phyloP scores from a whole-genome alignment of 257 asterid genomes.

The Oldenlandia corymbosa region DNA sequence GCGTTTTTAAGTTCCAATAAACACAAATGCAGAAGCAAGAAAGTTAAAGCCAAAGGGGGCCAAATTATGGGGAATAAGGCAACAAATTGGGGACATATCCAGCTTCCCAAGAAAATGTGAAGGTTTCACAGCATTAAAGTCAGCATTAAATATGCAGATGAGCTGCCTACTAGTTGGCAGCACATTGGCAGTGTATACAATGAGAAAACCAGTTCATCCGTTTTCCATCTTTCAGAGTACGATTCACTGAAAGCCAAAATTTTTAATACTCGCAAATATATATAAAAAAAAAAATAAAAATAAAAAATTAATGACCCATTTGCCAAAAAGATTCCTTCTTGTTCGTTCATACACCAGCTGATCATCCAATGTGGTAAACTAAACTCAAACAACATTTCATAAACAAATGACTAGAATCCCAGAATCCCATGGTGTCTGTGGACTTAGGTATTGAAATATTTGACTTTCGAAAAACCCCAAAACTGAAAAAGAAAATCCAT shows the following conservation, averaged over 20 bases:
- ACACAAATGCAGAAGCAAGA: neutral
- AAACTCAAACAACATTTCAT: neutral
- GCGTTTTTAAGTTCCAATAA: neutral
- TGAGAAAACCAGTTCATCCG: neutral
- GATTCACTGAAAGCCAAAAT: neutral
- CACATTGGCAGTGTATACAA: slow-evolving; percentile 1
- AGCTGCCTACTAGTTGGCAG: slow-evolving; percentile 1
- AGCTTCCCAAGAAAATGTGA: neutral
- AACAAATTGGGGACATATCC: neutral
- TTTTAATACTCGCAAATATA: neutral
- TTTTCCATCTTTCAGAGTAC: slow-evolving; percentile 23
- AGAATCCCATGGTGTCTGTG: neutral
- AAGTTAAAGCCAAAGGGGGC: neutral
- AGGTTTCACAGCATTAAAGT: neutral
- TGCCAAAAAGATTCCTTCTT: slow-evolving; percentile 5
- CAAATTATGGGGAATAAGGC: neutral
- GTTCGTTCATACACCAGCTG: neutral
- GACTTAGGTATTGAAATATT: neutral
- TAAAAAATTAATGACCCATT: too few species aligned
- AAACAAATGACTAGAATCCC: neutral
- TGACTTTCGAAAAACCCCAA: too few species aligned
- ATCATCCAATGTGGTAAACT: neutral
- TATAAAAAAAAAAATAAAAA: too few species aligned
- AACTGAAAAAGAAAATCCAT: neutral
- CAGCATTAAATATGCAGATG: slow-evolving; percentile 9